Evolutionary conservation across 306 rosid species (phyloP).

Genomic region (Spatholobus suberectus): DNA sequence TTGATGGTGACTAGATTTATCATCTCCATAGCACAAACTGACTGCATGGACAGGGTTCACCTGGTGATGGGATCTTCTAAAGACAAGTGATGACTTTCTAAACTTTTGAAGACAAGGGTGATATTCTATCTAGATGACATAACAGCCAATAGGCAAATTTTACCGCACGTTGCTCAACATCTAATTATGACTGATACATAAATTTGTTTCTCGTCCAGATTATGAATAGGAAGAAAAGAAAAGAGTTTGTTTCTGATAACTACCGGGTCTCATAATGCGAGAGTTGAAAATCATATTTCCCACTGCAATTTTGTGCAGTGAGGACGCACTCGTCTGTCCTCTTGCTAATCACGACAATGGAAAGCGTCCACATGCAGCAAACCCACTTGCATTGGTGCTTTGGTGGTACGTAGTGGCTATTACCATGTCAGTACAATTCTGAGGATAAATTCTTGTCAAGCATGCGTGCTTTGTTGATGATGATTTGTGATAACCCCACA

Average conservation of each 20-base stretch:
- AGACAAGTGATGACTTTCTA: neutral
- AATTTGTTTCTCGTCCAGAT: neutral
- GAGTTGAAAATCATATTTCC: neutral
- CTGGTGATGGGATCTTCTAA: conserved; percentile 13
- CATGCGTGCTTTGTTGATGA: conserved; percentile 30
- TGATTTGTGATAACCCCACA: conserved; percentile 36
- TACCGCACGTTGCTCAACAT: neutral
- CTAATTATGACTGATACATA: neutral
- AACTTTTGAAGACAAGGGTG: neutral
- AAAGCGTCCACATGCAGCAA: conserved; percentile 3
- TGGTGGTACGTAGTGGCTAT: conserved; percentile 44
- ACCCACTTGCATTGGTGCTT: conserved; percentile 25
- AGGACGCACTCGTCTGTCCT: neutral
- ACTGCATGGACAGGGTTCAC: neutral
- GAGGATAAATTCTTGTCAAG: conserved; percentile 29
- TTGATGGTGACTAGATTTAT: neutral
- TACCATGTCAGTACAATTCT: conserved; percentile 33
- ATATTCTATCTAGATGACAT: neutral
- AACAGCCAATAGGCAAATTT: neutral
- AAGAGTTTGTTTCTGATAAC: neutral
- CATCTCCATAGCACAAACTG: neutral
- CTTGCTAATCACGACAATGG: neutral
- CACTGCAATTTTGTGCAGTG: neutral
- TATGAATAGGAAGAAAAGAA: neutral
- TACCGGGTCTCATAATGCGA: conserved; percentile 15